Percentiles rank a stretch among this genome's conserved stretches.
phyloP scores from a whole-genome alignment of 148 eudicot genomes.

The Cornus controversa region DNA sequence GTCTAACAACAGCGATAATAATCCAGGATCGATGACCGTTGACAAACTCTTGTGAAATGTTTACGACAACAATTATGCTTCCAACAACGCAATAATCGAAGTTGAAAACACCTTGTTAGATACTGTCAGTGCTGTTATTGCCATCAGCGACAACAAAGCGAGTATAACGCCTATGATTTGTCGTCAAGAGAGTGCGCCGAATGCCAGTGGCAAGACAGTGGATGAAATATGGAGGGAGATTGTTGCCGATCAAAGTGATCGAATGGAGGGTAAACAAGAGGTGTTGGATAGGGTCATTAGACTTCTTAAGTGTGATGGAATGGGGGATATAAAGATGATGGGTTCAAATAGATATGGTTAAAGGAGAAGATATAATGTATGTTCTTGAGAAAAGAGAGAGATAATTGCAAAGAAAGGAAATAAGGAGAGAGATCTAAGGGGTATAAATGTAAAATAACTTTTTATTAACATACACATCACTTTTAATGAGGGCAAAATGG shows the following conservation, averaged over 20 bases:
- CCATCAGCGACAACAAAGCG: conserved; percentile 27
- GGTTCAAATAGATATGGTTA: too few species aligned
- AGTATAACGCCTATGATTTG: conserved; percentile 5
- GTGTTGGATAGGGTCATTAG: too few species aligned
- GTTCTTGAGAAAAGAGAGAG: too few species aligned
- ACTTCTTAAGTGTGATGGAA: too few species aligned
- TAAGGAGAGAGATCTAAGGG: too few species aligned
- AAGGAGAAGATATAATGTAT: too few species aligned
- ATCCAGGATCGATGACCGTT: conserved; percentile 21
- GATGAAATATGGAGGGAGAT: conserved; percentile 93
- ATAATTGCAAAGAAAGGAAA: too few species aligned
- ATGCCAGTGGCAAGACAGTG: conserved; percentile 35
- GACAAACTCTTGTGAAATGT: conserved; percentile 26
- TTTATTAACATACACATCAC: too few species aligned
- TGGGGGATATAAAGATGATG: too few species aligned
- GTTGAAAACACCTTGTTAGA: conserved; percentile 52
- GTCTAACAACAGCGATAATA: neutral
- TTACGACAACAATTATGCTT: conserved; percentile 12
- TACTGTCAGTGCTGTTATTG: conserved; percentile 54
- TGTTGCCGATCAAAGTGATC: conserved; percentile 40
- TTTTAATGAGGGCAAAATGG: too few species aligned
- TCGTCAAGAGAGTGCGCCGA: conserved; percentile 4
- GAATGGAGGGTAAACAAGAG: conserved; percentile 50
- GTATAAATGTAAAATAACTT: too few species aligned
- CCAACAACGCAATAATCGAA: conserved; percentile 19